A percentile compares a stretch with the other conserved stretches of the same genome.
Evolutionary conservation across 192 early-diverging fungal genomes (phyloP).

Genomic region (Umbelopsis ramanniana): DNA sequence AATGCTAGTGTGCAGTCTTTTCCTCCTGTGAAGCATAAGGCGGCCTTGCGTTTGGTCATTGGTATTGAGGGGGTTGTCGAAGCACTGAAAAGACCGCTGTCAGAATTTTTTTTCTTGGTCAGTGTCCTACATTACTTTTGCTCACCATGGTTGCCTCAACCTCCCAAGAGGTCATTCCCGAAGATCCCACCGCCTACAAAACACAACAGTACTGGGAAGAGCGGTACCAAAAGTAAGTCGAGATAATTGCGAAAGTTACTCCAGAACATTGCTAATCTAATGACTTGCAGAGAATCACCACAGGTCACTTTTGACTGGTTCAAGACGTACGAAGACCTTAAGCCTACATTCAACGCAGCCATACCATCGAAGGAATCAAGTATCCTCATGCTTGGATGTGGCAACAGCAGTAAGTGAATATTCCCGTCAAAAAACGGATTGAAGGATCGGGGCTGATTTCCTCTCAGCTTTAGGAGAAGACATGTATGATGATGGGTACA

Average conservation of each 20-base stretch:
- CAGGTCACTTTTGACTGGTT: slow-evolving; percentile 86
- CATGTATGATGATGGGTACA: slow-evolving; percentile 78
- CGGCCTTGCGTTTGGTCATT: slow-evolving; percentile 36
- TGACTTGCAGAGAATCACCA: slow-evolving; percentile 45
- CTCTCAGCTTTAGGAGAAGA: slow-evolving; percentile 69
- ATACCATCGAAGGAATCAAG: slow-evolving; percentile 57
- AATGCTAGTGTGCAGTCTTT: slow-evolving; percentile 64
- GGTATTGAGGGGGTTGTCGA: neutral
- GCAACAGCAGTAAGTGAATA: slow-evolving; percentile 67
- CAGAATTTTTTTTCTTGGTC: slow-evolving; percentile 13
- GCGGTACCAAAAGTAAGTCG: slow-evolving; percentile 55
- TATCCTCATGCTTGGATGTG: slow-evolving; percentile 87
- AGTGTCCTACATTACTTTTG: slow-evolving; percentile 15
- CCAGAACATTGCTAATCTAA: neutral
- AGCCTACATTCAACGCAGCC: slow-evolving; percentile 59
- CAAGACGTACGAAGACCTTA: slow-evolving; percentile 77
- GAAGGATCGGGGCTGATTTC: neutral
- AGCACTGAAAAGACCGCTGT: slow-evolving; percentile 2
- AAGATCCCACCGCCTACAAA: slow-evolving; percentile 72
- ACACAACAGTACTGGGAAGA: slow-evolving; percentile 81
- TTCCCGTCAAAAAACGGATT: neutral
- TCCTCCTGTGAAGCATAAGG: slow-evolving; percentile 64
- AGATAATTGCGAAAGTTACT: neutral
- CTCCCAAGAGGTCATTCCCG: slow-evolving; percentile 52
- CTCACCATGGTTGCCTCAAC: slow-evolving; percentile 42